Conservation (phyloP, 1,284 basidiomycete genomes). For the Vanrija sp. region DNA sequence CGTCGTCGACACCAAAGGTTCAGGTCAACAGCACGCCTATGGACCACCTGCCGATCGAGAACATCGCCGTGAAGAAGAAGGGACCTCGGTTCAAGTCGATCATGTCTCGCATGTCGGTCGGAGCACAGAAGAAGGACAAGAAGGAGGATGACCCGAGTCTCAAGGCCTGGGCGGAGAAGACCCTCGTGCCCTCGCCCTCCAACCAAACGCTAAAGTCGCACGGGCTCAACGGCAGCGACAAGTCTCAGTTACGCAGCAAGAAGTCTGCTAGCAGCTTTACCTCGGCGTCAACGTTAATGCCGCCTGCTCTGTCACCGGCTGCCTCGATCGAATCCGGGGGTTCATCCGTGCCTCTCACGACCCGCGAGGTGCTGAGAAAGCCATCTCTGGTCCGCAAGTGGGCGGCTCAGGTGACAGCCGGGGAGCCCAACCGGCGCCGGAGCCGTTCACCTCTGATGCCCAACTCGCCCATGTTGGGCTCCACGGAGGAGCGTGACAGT, state of each 20-base stretch:
- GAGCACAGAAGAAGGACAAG: neutral
- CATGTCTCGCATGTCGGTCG: slow-evolving; percentile 8
- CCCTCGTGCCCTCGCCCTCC: neutral
- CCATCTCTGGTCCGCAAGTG: slow-evolving; percentile 19
- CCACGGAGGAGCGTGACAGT: no score
- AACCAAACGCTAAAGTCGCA: neutral
- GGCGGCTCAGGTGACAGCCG: slow-evolving; percentile 7
- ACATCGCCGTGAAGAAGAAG: no score
- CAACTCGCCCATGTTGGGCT: no score
- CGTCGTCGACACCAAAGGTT: neutral
- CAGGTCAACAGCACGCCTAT: neutral
- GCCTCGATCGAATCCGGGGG: neutral
- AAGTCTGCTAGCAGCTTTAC: slow-evolving; percentile 7
- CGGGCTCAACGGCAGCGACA: no score
- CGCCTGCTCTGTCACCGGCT: neutral
- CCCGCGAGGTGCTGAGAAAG: slow-evolving; percentile 8
- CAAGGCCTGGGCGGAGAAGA: neutral
- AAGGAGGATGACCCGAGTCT: neutral
- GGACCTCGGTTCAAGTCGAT: slow-evolving; percentile 2
- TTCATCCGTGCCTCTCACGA: neutral
- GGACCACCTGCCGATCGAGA: neutral
- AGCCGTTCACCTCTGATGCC: no score
- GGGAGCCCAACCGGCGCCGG: neutral
- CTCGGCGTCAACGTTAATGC: slow-evolving; percentile 4
- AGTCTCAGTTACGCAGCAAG: no score